These are phyloP conservation scores for Chlamydomonas sp. DNA, from an alignment of 139 green algal genomes.

Conservation along the genomic window DNA sequence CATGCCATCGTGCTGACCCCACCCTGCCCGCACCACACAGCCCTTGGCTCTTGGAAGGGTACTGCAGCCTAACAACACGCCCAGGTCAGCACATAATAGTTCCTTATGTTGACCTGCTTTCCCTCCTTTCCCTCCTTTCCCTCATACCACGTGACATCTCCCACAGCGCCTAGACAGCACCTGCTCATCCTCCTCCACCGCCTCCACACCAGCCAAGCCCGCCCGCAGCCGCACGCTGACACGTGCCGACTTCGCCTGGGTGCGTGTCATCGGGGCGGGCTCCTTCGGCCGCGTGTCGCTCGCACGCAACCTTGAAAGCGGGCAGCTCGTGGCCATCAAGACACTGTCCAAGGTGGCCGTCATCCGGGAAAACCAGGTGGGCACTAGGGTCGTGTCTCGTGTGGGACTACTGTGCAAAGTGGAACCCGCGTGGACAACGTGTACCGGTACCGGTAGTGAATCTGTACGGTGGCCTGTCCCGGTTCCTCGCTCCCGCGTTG, in stretches of 20 bases:
- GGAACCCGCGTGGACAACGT: not conserved
- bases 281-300: conserved; percentile 81
- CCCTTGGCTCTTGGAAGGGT: no score
- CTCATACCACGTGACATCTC: not conserved
- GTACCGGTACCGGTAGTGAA: not conserved
- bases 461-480: no score
- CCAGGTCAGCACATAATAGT: not conserved
- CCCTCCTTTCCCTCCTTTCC: not conserved
- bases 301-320: conserved; percentile 56
- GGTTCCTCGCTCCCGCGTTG: no score
- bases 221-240: not conserved
- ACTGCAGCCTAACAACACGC: no score
- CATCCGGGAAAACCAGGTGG: conserved; percentile 79
- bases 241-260: conserved; percentile 63
- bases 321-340: conserved; percentile 76
- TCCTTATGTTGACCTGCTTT: not conserved
- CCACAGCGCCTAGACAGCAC: conserved; percentile 10
- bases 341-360: conserved; percentile 76
- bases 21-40: no score
- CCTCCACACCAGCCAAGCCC: not conserved
- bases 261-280: conserved; percentile 73
- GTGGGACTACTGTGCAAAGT: not conserved
- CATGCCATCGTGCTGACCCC: no score
- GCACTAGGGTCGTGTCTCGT: not conserved
- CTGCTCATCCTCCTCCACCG: not conserved